A percentile compares a stretch with the other conserved stretches of the same genome.
Conservation (phyloP, 257 asterid genomes). For the Solanum raphanifolium region DNA sequence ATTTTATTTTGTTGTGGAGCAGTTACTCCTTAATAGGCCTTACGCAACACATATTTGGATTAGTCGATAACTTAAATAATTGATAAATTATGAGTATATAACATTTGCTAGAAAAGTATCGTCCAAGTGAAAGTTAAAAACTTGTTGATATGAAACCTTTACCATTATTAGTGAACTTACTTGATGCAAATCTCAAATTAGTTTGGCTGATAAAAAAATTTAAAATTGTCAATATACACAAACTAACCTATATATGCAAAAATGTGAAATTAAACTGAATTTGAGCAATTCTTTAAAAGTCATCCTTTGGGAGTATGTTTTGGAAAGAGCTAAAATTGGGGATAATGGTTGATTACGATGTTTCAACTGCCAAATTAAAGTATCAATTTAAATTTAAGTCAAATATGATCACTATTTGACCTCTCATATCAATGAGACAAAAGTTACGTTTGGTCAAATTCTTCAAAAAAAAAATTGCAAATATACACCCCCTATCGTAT, state of each 20-base stretch:
- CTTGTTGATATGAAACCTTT: neutral
- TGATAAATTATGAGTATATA: neutral
- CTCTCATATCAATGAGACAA: neutral
- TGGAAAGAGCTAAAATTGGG: neutral
- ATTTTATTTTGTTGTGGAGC: neutral
- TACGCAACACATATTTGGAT: fast-evolving
- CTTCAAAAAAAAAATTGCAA: too few species aligned
- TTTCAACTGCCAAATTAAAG: slow-evolving; percentile 11
- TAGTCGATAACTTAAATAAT: neutral
- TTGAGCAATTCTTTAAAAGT: neutral
- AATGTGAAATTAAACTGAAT: neutral
- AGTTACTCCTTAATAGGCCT: neutral
- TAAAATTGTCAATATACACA: neutral
- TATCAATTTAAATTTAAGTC: neutral
- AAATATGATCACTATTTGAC: neutral
- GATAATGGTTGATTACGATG: slow-evolving; percentile 12
- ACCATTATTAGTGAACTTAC: neutral
- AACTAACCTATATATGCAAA: neutral
- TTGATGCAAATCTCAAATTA: neutral
- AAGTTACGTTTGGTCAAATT: neutral
- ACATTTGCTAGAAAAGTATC: neutral
- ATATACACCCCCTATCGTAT: too few species aligned
- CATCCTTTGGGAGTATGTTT: neutral
- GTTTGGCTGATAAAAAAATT: neutral
- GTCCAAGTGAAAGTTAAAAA: neutral